A percentile compares a stretch with the other conserved stretches of the same genome.
Evolutionary conservation across 1,284 basidiomycete species (phyloP).

Genomic region (Apiotrichum sp.): DNA sequence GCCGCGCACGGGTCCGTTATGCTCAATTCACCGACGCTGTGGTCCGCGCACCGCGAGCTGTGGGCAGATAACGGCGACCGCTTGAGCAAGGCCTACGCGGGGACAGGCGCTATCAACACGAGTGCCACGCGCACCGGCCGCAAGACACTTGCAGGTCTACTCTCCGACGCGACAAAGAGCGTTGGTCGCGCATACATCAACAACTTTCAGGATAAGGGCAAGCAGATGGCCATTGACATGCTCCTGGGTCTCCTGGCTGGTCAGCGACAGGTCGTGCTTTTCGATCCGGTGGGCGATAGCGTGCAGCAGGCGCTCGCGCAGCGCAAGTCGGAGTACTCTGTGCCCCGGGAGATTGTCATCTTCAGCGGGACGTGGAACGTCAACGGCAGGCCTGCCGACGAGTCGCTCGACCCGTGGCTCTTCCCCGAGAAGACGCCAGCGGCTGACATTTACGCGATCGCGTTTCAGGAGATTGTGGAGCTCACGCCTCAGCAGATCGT

Average conservation of each 20-base stretch:
- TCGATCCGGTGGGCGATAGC: constrained; percentile 87
- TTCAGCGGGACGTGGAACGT: constrained; percentile 95
- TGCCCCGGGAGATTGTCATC: constrained; percentile 63
- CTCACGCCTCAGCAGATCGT: constrained; percentile 94
- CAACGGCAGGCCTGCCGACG: constrained; percentile 76
- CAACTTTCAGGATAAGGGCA: constrained; percentile 93
- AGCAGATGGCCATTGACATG: constrained; percentile 92
- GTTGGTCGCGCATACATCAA: constrained; percentile 90
- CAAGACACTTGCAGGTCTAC: constrained; percentile 79
- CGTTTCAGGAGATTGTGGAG: constrained; percentile 97
- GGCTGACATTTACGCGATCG: constrained; percentile 83
- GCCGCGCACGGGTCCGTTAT: constrained; percentile 30
- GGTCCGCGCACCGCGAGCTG: constrained; percentile 80
- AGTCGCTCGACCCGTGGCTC: constrained; percentile 82
- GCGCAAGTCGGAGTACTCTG: constrained; percentile 76
- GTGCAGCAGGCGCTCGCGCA: constrained; percentile 64
- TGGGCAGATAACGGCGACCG: constrained; percentile 97
- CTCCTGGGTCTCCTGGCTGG: constrained; percentile 87
- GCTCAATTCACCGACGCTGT: constrained; percentile 53
- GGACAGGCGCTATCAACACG: constrained; percentile 92
- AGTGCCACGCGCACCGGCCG: constrained; percentile 92
- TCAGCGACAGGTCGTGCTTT: constrained; percentile 82
- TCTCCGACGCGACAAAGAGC: constrained; percentile 95
- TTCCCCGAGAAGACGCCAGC: constrained; percentile 54
- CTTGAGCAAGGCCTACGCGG: constrained; percentile 83